Evolutionary conservation across 768 basidiomycete species (phyloP).

Genomic region (Imleria badia): DNA sequence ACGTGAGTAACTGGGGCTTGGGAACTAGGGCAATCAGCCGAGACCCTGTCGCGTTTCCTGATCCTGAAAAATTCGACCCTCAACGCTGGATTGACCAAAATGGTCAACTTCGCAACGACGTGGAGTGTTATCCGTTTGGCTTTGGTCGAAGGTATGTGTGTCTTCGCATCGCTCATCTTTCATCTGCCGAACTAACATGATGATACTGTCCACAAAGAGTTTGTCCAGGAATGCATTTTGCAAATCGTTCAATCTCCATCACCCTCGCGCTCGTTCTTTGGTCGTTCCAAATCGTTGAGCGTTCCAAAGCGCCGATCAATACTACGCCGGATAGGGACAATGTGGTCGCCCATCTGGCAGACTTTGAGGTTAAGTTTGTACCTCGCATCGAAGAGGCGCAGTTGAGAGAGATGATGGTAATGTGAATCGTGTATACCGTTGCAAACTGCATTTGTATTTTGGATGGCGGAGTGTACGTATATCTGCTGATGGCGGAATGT

Average conservation of each 20-base stretch:
- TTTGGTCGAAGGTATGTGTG: constrained; percentile 43
- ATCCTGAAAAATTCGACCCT: constrained; percentile 58
- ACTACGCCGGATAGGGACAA: constrained; percentile 51
- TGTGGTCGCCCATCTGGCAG: constrained; percentile 53
- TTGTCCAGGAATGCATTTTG: constrained; percentile 63
- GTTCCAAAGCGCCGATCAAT: constrained; percentile 53
- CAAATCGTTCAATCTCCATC: constrained; percentile 50
- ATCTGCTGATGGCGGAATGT: too few relatives aligned
- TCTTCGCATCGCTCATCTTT: background rate
- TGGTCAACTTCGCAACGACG: constrained; percentile 45
- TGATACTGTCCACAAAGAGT: constrained; percentile 34
- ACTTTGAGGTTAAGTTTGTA: constrained; percentile 56
- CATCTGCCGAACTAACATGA: too few relatives aligned
- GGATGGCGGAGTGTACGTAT: too few relatives aligned
- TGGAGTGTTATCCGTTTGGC: constrained; percentile 51
- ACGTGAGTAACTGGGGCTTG: background rate
- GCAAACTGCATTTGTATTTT: too few relatives aligned
- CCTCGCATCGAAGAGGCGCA: constrained; percentile 35
- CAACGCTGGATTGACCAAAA: constrained; percentile 50
- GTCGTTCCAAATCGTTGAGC: constrained; percentile 55
- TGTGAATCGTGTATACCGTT: too few relatives aligned
- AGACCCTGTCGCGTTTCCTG: constrained; percentile 54
- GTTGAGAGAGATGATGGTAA: constrained; percentile 10
- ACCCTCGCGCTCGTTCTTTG: constrained; percentile 59
- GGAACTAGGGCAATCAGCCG: constrained; percentile 47